Conservation (phyloP, 768 basidiomycete species). For the Xerocomellus chrysenteron region DNA sequence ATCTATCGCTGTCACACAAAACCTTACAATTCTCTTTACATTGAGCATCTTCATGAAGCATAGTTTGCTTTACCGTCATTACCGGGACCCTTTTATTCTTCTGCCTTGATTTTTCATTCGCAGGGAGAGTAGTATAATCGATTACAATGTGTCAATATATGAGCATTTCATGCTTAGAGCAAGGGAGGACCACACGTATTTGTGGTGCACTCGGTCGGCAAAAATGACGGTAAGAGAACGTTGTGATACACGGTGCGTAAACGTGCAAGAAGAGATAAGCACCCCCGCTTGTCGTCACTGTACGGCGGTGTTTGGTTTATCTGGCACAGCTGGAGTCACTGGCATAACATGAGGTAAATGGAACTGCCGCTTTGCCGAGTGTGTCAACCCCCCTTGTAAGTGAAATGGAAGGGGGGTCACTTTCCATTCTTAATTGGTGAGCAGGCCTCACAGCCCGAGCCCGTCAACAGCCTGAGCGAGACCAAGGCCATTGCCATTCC, state of each 20-base stretch:
- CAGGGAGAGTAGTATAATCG: conserved; percentile 15
- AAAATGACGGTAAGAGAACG: not conserved
- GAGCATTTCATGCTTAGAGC: not conserved
- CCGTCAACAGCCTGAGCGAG: conserved; percentile 19
- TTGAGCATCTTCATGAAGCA: conserved; percentile 28
- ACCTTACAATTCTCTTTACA: conserved; percentile 23
- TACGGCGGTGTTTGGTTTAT: not conserved
- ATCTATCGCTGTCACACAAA: conserved; percentile 31
- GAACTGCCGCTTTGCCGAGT: not conserved
- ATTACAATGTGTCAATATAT: conserved; percentile 15
- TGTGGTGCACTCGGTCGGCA: not conserved
- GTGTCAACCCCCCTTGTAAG: conserved; percentile 14
- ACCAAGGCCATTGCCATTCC: conserved; percentile 19
- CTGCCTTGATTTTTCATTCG: conserved; percentile 5
- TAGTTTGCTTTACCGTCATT: conserved; percentile 21
- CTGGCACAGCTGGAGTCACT: no score
- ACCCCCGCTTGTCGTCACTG: no score
- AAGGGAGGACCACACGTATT: not conserved
- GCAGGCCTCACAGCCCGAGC: conserved; percentile 24
- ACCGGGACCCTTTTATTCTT: conserved; percentile 8
- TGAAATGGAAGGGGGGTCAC: conserved; percentile 25
- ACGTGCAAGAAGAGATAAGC: conserved; percentile 10
- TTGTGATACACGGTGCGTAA: conserved; percentile 14
- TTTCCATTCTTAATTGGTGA: conserved; percentile 25
- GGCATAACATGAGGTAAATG: not conserved